Percentiles rank a stretch among this genome's conserved stretches.
Conservation (phyloP, 176 grass and related monocot species). For the Cenchrus purpureus region DNA sequence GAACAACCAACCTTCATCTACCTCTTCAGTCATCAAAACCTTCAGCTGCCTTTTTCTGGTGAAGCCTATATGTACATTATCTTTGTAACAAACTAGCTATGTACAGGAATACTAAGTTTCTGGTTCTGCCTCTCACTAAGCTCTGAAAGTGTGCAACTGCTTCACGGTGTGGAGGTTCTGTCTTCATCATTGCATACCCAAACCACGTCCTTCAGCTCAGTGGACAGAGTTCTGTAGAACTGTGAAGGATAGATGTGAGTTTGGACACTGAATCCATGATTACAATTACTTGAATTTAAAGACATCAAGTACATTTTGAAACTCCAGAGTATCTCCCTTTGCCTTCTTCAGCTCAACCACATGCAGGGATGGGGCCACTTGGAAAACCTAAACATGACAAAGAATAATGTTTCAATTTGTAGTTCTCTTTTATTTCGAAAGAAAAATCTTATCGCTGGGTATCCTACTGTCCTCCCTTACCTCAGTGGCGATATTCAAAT, state of each 20-base stretch:
- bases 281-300: not conserved
- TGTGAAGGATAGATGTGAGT: conserved; percentile 35
- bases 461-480: conserved; percentile 42
- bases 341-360: conserved; percentile 88
- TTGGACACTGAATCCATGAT: conserved; percentile 7
- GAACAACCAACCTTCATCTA: conserved; percentile 7
- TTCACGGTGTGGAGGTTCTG: conserved; percentile 35
- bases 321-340: conserved; percentile 90
- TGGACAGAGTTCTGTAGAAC: conserved; percentile 82
- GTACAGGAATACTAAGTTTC: conserved; percentile 30
- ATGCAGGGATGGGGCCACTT: conserved; percentile 84
- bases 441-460: not conserved
- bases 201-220: conserved; percentile 74
- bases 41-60: not conserved
- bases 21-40: not conserved
- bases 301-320: conserved; percentile 65
- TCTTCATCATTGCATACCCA: conserved; percentile 72
- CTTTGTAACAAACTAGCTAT: conserved; percentile 10
- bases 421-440: not conserved
- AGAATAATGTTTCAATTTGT: conserved; percentile 16
- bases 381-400: conserved; percentile 67
- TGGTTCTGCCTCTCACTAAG: not conserved
- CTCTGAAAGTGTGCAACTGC: not conserved
- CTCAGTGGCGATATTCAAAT: conserved; percentile 87
- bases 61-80: conserved; percentile 25